A percentile compares a stretch with the other conserved stretches of the same genome.
Evolutionary conservation across 352 stramenopile genomes (phyloP).

Genomic region (Phytophthora melonis): DNA sequence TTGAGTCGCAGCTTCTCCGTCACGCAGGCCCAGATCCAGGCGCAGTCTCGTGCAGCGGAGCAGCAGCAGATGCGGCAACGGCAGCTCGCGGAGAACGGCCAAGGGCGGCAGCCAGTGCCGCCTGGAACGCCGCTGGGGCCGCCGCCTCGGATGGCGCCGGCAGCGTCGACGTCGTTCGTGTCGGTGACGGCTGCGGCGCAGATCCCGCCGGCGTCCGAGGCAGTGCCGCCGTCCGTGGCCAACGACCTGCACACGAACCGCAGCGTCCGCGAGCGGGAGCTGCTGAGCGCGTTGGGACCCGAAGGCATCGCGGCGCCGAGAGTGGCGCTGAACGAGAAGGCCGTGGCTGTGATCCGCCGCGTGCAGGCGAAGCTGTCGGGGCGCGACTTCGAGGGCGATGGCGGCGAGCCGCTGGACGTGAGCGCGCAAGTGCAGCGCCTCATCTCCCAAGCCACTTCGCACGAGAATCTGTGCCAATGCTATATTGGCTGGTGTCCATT

Average conservation of each 20-base stretch:
- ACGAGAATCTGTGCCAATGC: constrained; percentile 99
- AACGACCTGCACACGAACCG: constrained; percentile 73
- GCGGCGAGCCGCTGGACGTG: constrained; percentile 76
- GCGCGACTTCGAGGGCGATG: constrained; percentile 94
- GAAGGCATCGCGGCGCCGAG: constrained; percentile 80
- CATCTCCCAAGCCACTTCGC: constrained; percentile 98
- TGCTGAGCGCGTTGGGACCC: constrained; percentile 79
- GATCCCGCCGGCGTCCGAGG: constrained; percentile 44
- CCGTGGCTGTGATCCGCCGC: constrained; percentile 96
- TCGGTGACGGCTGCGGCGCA: constrained; percentile 45
- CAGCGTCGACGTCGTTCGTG: constrained; percentile 49
- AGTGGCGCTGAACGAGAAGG: constrained; percentile 96
- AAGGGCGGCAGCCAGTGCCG: constrained; percentile 11
- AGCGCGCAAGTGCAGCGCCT: constrained; percentile 95
- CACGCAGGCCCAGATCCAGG: constrained; percentile 53
- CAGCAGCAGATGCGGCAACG: constrained; percentile 20
- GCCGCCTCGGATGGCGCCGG: constrained; percentile 25
- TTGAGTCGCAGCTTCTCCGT: constrained; percentile 77
- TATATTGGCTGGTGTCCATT: constrained; percentile 99
- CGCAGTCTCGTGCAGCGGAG: constrained; percentile 30
- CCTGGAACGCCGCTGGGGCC: constrained; percentile 35
- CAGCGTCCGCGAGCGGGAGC: constrained; percentile 84
- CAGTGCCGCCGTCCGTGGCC: constrained; percentile 54
- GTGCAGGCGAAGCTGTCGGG: constrained; percentile 99
- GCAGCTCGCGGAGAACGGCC: constrained; percentile 14